Evolutionary conservation across 2,329 filamentous ascomycete genomes (phyloP).

Genomic region (Botryotinia globosa): DNA sequence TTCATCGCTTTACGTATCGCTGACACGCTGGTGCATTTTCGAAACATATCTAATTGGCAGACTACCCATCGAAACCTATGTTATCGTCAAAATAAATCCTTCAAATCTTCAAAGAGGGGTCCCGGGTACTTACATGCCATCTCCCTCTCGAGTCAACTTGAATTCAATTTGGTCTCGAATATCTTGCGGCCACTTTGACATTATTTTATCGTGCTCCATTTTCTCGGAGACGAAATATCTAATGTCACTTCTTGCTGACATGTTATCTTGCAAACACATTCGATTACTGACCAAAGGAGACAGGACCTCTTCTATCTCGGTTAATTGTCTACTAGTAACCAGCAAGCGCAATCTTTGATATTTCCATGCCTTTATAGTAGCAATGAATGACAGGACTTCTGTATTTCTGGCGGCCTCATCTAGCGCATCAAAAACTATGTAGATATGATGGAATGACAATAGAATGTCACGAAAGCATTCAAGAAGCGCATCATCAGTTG

Average conservation of each 20-base stretch:
- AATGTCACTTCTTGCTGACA: conserved; percentile 34
- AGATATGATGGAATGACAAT: conserved; percentile 36
- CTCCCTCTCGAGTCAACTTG: conserved; percentile 32
- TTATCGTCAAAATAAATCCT: neutral
- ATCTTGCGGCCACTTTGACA: conserved; percentile 33
- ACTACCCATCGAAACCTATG: conserved; percentile 41
- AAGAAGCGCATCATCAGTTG: conserved; percentile 20
- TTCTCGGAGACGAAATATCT: conserved; percentile 31
- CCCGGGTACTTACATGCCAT: conserved; percentile 37
- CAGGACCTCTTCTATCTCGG: conserved; percentile 37
- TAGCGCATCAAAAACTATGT: conserved; percentile 42
- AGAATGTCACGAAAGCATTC: conserved; percentile 25
- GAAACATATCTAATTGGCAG: conserved; percentile 38
- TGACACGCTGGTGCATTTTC: conserved; percentile 28
- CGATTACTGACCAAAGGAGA: conserved; percentile 25
- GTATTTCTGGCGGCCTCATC: conserved; percentile 39
- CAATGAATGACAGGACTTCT: conserved; percentile 34
- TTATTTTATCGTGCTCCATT: conserved; percentile 29
- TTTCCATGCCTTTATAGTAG: conserved; percentile 28
- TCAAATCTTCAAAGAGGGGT: neutral
- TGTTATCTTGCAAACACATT: conserved; percentile 25
- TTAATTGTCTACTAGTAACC: conserved; percentile 40
- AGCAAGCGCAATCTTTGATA: conserved; percentile 25
- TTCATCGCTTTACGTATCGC: conserved; percentile 35
- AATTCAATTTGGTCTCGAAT: conserved; percentile 34